These are phyloP conservation scores for Rhytidhysteron rufulum DNA, from an alignment of 2,329 filamentous ascomycete species.

Conservation along the genomic window DNA sequence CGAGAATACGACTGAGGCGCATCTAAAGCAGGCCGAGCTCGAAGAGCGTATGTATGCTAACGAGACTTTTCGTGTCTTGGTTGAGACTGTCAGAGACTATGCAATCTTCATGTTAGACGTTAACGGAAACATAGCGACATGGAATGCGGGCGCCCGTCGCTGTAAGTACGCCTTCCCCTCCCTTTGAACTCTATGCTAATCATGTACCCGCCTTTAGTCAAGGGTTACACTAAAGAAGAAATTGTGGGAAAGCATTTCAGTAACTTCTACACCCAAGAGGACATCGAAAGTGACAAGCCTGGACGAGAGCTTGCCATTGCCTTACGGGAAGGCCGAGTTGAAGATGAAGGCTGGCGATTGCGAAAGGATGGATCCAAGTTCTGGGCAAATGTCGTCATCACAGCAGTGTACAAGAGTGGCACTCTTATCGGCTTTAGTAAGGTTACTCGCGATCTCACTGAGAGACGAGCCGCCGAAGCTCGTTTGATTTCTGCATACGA, in stretches of 20 bases:
- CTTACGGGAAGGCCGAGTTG: slow-evolving; percentile 52
- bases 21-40: slow-evolving; percentile 32
- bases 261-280: slow-evolving; percentile 53
- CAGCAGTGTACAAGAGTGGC: slow-evolving; percentile 51
- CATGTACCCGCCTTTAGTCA: too few species aligned
- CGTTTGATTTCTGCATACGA: slow-evolving; percentile 56
- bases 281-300: slow-evolving; percentile 49
- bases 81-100: slow-evolving; percentile 60
- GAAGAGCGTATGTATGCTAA: slow-evolving; percentile 44
- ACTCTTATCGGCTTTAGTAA: slow-evolving; percentile 57
- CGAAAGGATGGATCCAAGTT: slow-evolving; percentile 56
- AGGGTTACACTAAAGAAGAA: slow-evolving; percentile 53
- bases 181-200: too few species aligned
- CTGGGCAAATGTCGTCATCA: slow-evolving; percentile 59
- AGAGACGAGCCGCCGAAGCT: slow-evolving; percentile 53
- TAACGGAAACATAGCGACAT: slow-evolving; percentile 53
- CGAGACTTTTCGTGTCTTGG: slow-evolving; percentile 58
- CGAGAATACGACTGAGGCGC: slow-evolving; percentile 34
- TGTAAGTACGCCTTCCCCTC: too few species aligned
- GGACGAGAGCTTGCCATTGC: slow-evolving; percentile 50
- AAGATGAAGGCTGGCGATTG: slow-evolving; percentile 60
- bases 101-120: slow-evolving; percentile 61
- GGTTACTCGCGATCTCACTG: slow-evolving; percentile 56
- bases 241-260: slow-evolving; percentile 59
- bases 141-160: slow-evolving; percentile 55